A percentile compares a stretch with the other conserved stretches of the same genome.
These are phyloP conservation scores for Arthrobotrys sphaeroides DNA, from an alignment of 2,329 filamentous ascomycete genomes.

Conservation along the genomic window DNA sequence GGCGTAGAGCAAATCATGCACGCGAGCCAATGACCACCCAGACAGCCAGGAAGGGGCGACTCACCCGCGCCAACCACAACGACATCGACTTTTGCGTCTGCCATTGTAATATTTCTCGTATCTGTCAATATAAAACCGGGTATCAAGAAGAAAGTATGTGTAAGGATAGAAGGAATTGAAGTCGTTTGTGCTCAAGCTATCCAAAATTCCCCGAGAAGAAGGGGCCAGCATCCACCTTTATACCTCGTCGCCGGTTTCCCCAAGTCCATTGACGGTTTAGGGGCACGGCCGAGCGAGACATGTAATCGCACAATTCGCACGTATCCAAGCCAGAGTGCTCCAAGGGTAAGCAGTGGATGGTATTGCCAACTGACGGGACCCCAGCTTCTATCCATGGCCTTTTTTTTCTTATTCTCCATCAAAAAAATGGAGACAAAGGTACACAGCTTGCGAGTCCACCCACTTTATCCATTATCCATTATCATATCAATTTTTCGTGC, in stretches of 20 bases:
- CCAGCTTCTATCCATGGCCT: conserved; percentile 15
- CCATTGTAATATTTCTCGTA: conserved; percentile 26
- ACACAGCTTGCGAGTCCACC: conserved; percentile 39
- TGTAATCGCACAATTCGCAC: conserved; percentile 47
- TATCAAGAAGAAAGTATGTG: background rate
- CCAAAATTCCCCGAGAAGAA: conserved; percentile 13
- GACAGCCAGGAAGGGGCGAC: background rate
- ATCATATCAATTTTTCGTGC: conserved; percentile 51
- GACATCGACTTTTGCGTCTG: conserved; percentile 49
- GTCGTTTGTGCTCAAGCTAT: background rate
- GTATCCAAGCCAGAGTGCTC: conserved; percentile 38
- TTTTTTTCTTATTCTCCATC: conserved; percentile 43
- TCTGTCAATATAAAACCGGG: conserved; percentile 20
- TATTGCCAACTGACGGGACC: conserved; percentile 14
- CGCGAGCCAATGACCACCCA: conserved; percentile 4
- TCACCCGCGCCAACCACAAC: conserved; percentile 52
- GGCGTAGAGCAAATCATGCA: conserved; percentile 4
- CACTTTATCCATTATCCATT: conserved; percentile 51
- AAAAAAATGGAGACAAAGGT: background rate
- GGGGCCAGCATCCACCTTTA: conserved; percentile 41
- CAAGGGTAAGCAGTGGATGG: conserved; percentile 34
- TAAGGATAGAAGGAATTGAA: conserved; percentile 4
- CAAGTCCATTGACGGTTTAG: background rate
- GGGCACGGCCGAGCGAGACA: conserved; percentile 32
- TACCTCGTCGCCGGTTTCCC: background rate